Evolutionary conservation across 441 rosid genomes (phyloP).

Genomic region (Brassica hybrid): DNA sequence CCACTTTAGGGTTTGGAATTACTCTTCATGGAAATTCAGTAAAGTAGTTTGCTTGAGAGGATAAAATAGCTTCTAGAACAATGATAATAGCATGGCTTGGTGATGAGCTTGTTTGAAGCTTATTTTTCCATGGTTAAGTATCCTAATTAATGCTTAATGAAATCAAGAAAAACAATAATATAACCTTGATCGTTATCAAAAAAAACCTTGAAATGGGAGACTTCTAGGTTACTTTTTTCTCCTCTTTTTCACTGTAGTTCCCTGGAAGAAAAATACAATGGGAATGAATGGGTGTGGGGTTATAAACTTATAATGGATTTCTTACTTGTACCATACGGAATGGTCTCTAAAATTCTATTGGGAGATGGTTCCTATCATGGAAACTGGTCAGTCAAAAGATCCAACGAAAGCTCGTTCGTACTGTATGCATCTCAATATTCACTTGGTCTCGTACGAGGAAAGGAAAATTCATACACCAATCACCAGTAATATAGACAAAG

Average conservation of each 20-base stretch:
- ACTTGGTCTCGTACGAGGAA: slow-evolving; percentile 27
- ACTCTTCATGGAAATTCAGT: background rate
- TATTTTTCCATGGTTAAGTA: background rate
- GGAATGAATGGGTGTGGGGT: slow-evolving; percentile 13
- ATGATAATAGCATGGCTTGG: background rate
- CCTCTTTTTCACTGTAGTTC: slow-evolving; percentile 16
- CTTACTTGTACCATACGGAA: slow-evolving; percentile 34
- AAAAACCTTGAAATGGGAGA: slow-evolving; percentile 14
- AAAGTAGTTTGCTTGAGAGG: background rate
- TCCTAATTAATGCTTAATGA: background rate
- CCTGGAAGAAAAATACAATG: slow-evolving; percentile 14
- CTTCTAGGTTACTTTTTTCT: slow-evolving; percentile 18
- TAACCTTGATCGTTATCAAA: background rate
- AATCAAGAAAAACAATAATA: background rate
- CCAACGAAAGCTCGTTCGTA: slow-evolving; percentile 29
- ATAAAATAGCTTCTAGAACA: background rate
- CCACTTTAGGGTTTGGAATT: background rate
- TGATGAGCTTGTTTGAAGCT: background rate
- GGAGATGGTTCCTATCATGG: slow-evolving; percentile 40
- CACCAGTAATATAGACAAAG: slow-evolving; percentile 27
- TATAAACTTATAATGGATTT: slow-evolving; percentile 27
- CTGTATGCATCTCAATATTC: slow-evolving; percentile 19
- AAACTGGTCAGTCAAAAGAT: slow-evolving; percentile 37
- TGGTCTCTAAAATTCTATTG: slow-evolving; percentile 42
- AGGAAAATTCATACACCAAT: slow-evolving; percentile 8